Evolutionary conservation across 2,329 filamentous ascomycete genomes (phyloP).

Genomic region (Talaromyces sp.): DNA sequence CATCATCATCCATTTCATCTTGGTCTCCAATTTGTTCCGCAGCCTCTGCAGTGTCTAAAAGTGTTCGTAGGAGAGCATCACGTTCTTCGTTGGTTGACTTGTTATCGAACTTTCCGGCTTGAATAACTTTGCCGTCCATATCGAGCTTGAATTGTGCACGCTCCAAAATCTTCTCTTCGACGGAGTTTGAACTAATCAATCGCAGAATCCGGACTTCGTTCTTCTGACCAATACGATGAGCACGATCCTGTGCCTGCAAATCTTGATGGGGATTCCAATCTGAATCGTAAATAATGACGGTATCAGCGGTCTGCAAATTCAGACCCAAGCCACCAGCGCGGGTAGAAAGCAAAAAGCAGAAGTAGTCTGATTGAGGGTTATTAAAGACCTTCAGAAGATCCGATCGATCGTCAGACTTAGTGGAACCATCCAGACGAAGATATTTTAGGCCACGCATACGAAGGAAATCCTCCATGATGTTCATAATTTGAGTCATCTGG

Average conservation of each 20-base stretch:
- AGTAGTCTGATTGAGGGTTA: constrained; percentile 84
- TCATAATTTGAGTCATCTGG: constrained; percentile 99
- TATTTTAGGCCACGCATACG: constrained; percentile 82
- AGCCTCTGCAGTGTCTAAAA: constrained; percentile 78
- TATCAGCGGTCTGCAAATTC: constrained; percentile 96
- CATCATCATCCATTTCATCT: constrained; percentile 98
- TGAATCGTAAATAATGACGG: constrained; percentile 98
- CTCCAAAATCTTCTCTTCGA: constrained; percentile 98
- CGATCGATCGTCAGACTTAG: constrained; percentile 95
- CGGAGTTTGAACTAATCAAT: constrained; percentile 93
- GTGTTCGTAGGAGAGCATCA: constrained; percentile 91
- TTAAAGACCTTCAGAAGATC: constrained; percentile 90
- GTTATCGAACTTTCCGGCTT: constrained; percentile 98
- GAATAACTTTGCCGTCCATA: constrained; percentile 99
- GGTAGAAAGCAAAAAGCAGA: constrained; percentile 97
- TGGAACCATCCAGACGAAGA: constrained; percentile 91
- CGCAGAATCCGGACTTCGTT: constrained; percentile 97
- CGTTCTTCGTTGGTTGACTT: constrained; percentile 98
- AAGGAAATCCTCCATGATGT: constrained; percentile 99
- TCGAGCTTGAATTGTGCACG: constrained; percentile 97
- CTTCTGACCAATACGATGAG: constrained; percentile 99
- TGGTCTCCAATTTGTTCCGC: constrained; percentile 76
- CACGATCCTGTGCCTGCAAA: constrained; percentile 98
- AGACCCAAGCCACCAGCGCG: constrained; percentile 97
- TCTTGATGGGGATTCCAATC: constrained; percentile 99